phyloP scores from a whole-genome alignment of 2,329 filamentous ascomycete genomes.

The Albophoma yamanashiensis region DNA sequence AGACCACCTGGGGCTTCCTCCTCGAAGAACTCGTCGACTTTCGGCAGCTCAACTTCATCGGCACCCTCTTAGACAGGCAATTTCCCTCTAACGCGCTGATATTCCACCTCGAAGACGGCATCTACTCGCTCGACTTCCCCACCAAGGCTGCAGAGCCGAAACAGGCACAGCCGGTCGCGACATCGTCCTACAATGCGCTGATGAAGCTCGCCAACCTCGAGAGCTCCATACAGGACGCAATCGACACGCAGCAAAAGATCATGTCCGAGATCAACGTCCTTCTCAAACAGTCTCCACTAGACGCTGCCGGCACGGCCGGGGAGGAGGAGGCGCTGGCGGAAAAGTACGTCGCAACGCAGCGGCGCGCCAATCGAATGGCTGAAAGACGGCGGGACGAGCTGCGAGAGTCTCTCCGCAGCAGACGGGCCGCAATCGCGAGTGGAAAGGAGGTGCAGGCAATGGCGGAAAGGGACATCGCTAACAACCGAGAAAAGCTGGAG shows the following conservation, averaged over 20 bases:
- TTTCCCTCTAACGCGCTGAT: constrained; percentile 75
- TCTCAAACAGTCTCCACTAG: constrained; percentile 28
- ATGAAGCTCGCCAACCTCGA: constrained; percentile 85
- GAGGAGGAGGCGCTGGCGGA: constrained; percentile 37
- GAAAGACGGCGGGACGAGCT: constrained; percentile 57
- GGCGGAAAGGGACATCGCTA: constrained; percentile 49
- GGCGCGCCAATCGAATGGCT: constrained; percentile 52
- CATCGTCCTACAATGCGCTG: constrained; percentile 76
- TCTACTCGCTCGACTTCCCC: constrained; percentile 71
- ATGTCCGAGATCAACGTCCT: constrained; percentile 66
- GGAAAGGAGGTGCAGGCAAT: constrained; percentile 50
- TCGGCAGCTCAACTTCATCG: constrained; percentile 66
- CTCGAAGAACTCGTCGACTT: constrained; percentile 65
- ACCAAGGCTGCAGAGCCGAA: constrained; percentile 38
- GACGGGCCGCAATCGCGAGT: constrained; percentile 55
- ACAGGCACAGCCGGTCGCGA: constrained; percentile 40
- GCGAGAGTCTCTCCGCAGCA: constrained; percentile 50
- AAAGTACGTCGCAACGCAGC: constrained; percentile 51
- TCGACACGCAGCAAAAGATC: constrained; percentile 64
- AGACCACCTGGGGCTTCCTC: constrained; percentile 46
- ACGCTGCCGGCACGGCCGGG: constrained; percentile 35
- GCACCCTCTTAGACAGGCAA: constrained; percentile 56
- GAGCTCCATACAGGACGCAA: constrained; percentile 81
- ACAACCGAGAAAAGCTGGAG: constrained; percentile 48
- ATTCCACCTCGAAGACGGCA: constrained; percentile 76